These are phyloP conservation scores for Penicillium macrosclerotiorum DNA, from an alignment of 495 filamentous ascomycete genomes.

Conservation along the genomic window DNA sequence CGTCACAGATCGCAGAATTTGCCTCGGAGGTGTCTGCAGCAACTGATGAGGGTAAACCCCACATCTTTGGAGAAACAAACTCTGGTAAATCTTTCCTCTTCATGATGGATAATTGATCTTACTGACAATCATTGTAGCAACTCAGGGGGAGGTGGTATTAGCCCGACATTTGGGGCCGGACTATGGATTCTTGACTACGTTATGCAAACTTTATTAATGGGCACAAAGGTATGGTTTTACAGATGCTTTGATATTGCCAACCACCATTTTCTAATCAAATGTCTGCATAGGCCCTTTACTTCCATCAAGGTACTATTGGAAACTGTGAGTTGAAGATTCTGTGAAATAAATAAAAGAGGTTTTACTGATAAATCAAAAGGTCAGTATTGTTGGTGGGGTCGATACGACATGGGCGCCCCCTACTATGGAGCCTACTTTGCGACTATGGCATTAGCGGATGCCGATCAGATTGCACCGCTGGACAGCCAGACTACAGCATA, in stretches of 20 bases:
- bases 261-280: too few relatives aligned
- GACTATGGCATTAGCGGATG: conserved; percentile 50
- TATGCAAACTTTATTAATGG: conserved; percentile 48
- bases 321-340: conserved; percentile 33
- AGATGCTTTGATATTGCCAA: too few relatives aligned
- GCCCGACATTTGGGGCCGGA: conserved; percentile 56
- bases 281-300: conserved; percentile 44
- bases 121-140: conserved; percentile 19
- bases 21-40: conserved; percentile 50
- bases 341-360: not conserved
- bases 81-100: conserved; percentile 35
- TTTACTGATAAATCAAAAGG: conserved; percentile 19
- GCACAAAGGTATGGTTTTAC: conserved; percentile 27
- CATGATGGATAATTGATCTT: not conserved
- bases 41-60: conserved; percentile 43
- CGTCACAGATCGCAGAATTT: conserved; percentile 46
- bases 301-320: conserved; percentile 62
- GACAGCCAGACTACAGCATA: conserved; percentile 49
- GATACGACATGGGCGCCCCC: conserved; percentile 53
- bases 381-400: conserved; percentile 61
- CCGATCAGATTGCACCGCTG: conserved; percentile 47
- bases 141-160: conserved; percentile 44
- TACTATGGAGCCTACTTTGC: conserved; percentile 60
- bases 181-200: conserved; percentile 62
- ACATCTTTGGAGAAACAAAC: conserved; percentile 61